These are phyloP conservation scores for Exophiala bonariae DNA, from an alignment of 2,329 filamentous ascomycete genomes.

Conservation along the genomic window DNA sequence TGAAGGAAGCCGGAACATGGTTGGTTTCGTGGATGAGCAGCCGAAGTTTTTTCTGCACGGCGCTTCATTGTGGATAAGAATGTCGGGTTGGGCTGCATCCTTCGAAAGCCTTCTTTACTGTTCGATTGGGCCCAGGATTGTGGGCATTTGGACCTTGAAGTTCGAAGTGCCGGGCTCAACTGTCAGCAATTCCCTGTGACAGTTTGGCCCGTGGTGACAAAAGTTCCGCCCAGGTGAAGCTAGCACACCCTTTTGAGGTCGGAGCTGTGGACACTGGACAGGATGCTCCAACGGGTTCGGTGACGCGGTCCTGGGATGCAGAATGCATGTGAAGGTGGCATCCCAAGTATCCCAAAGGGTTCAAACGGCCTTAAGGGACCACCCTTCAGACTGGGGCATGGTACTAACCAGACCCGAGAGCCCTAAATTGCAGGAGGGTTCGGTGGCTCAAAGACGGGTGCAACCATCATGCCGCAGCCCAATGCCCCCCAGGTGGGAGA, in stretches of 20 bases:
- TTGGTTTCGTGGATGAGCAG: neutral
- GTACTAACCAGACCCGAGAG: too few species aligned
- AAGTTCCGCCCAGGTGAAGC: constrained; percentile 15
- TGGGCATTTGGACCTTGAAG: neutral
- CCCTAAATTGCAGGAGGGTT: constrained; percentile 16
- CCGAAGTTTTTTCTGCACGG: neutral
- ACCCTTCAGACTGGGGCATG: too few species aligned
- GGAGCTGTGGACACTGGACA: too few species aligned
- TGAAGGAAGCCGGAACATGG: neutral
- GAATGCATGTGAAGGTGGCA: too few species aligned
- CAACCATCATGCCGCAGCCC: constrained; percentile 2
- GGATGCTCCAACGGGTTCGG: too few species aligned
- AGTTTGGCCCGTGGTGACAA: constrained; percentile 1
- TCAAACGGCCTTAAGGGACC: too few species aligned
- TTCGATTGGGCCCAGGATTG: too few species aligned
- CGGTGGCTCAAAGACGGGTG: constrained; percentile 3
- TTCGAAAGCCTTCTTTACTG: too few species aligned
- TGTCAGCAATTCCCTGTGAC: neutral
- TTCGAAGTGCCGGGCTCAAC: neutral
- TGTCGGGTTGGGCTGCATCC: too few species aligned
- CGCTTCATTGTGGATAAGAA: neutral
- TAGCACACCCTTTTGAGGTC: constrained; percentile 3
- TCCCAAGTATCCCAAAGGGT: neutral
- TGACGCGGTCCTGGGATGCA: too few species aligned
- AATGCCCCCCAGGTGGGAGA: neutral